These are phyloP conservation scores for Ensete glaucum DNA, from an alignment of 176 grass and related monocot genomes.

Conservation along the genomic window DNA sequence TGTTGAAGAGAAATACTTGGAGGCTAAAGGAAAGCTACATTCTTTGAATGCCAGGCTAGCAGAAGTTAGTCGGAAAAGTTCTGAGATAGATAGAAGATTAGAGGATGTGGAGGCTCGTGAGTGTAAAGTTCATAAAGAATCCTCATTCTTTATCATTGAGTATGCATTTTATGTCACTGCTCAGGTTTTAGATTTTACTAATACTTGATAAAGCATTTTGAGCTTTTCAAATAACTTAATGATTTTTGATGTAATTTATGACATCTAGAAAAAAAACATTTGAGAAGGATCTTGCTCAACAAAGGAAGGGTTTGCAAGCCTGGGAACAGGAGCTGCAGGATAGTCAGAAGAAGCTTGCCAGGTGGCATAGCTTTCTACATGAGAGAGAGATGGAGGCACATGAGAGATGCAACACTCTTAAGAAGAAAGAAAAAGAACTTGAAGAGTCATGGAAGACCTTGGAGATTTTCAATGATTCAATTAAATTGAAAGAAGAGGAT, in stretches of 20 bases:
- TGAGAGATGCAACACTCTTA: neutral
- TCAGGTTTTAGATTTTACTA: neutral
- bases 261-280: neutral
- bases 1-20: constrained; percentile 69
- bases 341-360: neutral
- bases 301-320: neutral
- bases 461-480: neutral
- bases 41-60: constrained; percentile 82
- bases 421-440: constrained; percentile 9
- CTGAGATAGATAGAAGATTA: constrained; percentile 68
- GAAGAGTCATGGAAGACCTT: neutral
- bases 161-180: constrained; percentile 1
- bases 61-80: constrained; percentile 79
- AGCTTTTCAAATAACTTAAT: neutral
- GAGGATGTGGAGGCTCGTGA: constrained; percentile 67
- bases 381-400: constrained; percentile 9
- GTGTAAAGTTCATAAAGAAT: constrained; percentile 63
- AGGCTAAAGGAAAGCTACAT: constrained; percentile 67
- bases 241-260: neutral
- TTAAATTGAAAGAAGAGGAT: constrained; percentile 1
- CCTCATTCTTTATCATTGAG: constrained; percentile 4
- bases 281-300: constrained; percentile 4
- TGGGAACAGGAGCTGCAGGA: constrained; percentile 1
- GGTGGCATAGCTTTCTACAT: neutral
- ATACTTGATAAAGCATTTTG: neutral